These are phyloP conservation scores for Bonia amplexicaulis DNA, from an alignment of 176 grass and related monocot genomes.

Conservation along the genomic window DNA sequence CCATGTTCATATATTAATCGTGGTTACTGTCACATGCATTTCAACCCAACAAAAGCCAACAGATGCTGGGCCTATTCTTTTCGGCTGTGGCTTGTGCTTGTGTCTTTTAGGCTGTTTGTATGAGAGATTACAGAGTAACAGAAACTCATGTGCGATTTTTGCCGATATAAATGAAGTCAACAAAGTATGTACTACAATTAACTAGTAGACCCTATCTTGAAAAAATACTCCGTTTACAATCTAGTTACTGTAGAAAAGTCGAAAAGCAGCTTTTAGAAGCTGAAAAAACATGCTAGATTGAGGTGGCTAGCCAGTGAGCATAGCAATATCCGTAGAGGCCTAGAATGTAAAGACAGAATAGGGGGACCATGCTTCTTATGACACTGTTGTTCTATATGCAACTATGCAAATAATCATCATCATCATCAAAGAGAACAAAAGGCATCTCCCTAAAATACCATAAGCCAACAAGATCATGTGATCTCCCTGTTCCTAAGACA, in stretches of 20 bases:
- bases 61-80: too few species aligned
- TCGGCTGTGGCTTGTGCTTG: too few species aligned
- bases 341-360: neutral
- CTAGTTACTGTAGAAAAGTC: too few species aligned
- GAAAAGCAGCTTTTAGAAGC: too few species aligned
- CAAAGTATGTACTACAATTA: too few species aligned
- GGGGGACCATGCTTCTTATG: neutral
- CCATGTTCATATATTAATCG: neutral
- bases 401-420: neutral
- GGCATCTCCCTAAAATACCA: neutral
- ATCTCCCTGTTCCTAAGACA: neutral
- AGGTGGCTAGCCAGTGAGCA: neutral
- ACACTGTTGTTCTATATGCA: neutral
- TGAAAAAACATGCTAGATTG: too few species aligned
- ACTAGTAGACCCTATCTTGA: too few species aligned
- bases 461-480: conserved; percentile 13
- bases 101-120: too few species aligned
- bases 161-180: too few species aligned
- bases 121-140: too few species aligned
- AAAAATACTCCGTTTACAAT: too few species aligned
- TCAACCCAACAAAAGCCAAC: neutral
- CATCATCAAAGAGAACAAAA: neutral
- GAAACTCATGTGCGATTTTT: too few species aligned
- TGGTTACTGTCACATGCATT: neutral
- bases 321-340: neutral